Percentiles rank a stretch among this genome's conserved stretches.
These are phyloP conservation scores for Geosmithia flava DNA, from an alignment of 2,329 filamentous ascomycete species.

Conservation along the genomic window DNA sequence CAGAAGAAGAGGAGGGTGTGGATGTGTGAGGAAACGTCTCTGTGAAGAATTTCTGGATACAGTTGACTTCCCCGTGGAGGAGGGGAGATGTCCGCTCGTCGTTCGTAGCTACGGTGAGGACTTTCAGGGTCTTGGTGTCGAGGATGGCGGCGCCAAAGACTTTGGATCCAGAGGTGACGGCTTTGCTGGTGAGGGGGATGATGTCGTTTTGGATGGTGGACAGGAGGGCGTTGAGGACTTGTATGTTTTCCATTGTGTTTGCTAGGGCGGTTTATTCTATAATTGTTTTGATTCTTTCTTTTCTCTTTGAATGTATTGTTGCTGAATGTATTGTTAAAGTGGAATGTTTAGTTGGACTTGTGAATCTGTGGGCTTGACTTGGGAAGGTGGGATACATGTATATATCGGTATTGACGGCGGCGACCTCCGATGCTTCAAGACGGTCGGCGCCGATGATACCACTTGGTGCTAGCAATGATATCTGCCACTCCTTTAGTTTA, in stretches of 20 bases:
- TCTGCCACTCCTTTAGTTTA: too few relatives aligned
- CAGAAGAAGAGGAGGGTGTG: not conserved
- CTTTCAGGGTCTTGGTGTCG: slow-evolving; percentile 22
- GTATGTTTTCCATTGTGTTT: too few relatives aligned
- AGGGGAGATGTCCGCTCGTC: slow-evolving; percentile 41
- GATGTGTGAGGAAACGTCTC: slow-evolving; percentile 16
- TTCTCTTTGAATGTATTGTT: too few relatives aligned
- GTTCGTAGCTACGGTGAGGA: slow-evolving; percentile 40
- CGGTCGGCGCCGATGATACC: too few relatives aligned
- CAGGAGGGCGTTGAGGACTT: slow-evolving; percentile 18
- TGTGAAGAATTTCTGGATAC: slow-evolving; percentile 45
- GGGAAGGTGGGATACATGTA: too few relatives aligned
- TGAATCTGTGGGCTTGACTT: too few relatives aligned
- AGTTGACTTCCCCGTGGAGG: slow-evolving; percentile 47
- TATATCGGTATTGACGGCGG: too few relatives aligned
- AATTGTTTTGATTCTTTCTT: not conserved
- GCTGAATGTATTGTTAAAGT: too few relatives aligned
- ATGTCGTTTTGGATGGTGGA: slow-evolving; percentile 29
- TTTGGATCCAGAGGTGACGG: slow-evolving; percentile 40
- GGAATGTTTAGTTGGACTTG: too few relatives aligned
- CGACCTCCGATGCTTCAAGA: too few relatives aligned
- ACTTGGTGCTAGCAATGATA: too few relatives aligned
- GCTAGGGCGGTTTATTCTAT: too few relatives aligned
- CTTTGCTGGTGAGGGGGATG: slow-evolving; percentile 34
- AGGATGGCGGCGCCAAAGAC: slow-evolving; percentile 45